These are phyloP conservation scores for Oxytropis ochrocephala DNA, from an alignment of 306 rosid species.

Conservation along the genomic window DNA sequence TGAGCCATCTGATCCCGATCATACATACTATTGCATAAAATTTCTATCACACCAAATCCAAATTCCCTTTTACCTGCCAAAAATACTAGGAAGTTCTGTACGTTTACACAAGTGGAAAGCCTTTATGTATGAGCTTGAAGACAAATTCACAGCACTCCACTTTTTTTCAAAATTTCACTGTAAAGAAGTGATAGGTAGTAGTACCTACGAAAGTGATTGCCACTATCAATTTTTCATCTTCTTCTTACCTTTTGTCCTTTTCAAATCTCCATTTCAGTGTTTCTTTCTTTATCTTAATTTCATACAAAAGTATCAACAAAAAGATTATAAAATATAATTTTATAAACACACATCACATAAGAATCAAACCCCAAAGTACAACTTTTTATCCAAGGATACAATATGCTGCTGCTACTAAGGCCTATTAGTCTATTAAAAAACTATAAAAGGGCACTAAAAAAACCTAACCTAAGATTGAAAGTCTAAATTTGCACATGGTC, in stretches of 20 bases:
- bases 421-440: constrained; percentile 20
- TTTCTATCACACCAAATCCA: no score
- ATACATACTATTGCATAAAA: no score
- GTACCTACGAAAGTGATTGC: neutral
- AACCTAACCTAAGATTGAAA: constrained; percentile 25
- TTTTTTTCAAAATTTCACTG: constrained; percentile 1
- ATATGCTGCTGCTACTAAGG: constrained; percentile 1
- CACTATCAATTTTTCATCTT: neutral
- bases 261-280: neutral
- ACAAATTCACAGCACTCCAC: constrained; percentile 17
- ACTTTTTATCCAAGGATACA: neutral
- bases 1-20: no score
- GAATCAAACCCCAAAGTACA: constrained; percentile 15
- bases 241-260: neutral
- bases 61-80: no score
- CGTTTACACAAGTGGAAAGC: neutral
- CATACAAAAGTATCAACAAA: neutral
- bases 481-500: constrained; percentile 31
- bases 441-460: constrained; percentile 25
- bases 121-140: neutral
- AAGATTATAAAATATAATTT: neutral
- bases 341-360: constrained; percentile 5
- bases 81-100: no score
- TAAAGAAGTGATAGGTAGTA: constrained; percentile 20
- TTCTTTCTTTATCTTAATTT: neutral